Percentiles rank a stretch among this genome's conserved stretches.
These are phyloP conservation scores for Fonsecaea multimorphosa DNA, from an alignment of 2,329 filamentous ascomycete genomes.

Conservation along the genomic window DNA sequence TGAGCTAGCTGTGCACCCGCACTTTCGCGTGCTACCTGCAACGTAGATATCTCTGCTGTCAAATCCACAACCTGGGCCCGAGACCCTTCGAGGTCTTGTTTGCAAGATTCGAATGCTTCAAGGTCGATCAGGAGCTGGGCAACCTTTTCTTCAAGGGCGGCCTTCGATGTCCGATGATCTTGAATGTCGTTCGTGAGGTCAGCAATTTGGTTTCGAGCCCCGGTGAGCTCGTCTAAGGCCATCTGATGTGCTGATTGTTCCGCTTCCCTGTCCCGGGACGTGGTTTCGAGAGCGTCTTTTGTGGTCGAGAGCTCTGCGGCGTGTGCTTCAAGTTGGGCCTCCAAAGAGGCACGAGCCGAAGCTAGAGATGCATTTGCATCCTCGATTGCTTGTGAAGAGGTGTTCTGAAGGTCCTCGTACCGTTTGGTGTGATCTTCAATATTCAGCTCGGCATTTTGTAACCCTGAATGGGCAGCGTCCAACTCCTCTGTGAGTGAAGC, in stretches of 20 bases:
- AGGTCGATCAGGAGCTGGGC: conserved; percentile 29
- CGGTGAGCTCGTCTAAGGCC: conserved; percentile 25
- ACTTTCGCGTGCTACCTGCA: conserved; percentile 13
- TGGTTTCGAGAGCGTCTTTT: conserved; percentile 22
- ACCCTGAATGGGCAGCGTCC: conserved; percentile 66
- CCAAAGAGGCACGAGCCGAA: conserved; percentile 15
- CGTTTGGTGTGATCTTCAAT: conserved; percentile 29
- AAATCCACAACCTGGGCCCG: conserved; percentile 21
- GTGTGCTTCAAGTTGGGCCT: conserved; percentile 32
- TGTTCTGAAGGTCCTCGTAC: conserved; percentile 30
- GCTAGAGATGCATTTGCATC: conserved; percentile 28
- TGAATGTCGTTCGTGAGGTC: conserved; percentile 26
- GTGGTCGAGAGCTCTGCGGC: conserved; percentile 23
- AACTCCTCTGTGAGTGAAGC: conserved; percentile 72
- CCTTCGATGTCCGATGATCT: conserved; percentile 16
- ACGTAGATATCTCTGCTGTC: conserved; percentile 17
- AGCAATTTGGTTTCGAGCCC: conserved; percentile 19
- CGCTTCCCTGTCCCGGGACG: conserved; percentile 24
- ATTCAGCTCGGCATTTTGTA: conserved; percentile 26
- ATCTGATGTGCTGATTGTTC: conserved; percentile 21
- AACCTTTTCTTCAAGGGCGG: conserved; percentile 26
- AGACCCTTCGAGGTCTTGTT: conserved; percentile 27
- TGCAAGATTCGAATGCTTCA: conserved; percentile 20
- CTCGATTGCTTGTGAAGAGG: conserved; percentile 28
- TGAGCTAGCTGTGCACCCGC: conserved; percentile 26